Evolutionary conservation across 179 eudicot genomes (phyloP).

Genomic region (Spergularia azorica): DNA sequence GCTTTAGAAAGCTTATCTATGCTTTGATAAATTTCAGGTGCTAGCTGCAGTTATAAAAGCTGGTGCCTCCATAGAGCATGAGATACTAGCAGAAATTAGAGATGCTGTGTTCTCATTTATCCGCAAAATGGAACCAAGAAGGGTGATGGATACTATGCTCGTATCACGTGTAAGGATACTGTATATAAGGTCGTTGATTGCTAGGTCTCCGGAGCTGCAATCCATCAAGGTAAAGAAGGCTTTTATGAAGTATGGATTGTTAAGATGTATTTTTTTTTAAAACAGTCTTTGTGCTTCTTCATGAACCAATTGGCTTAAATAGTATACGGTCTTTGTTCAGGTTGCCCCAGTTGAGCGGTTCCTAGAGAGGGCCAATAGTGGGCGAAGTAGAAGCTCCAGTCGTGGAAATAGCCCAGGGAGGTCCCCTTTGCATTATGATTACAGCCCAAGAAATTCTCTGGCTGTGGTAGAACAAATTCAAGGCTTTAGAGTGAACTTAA

Average conservation of each 20-base stretch:
- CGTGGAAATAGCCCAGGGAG: slow-evolving; percentile 95
- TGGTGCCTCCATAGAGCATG: slow-evolving; percentile 99
- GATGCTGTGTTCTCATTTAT: slow-evolving; percentile 96
- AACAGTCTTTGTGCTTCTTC: not conserved
- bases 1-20: not conserved
- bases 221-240: slow-evolving; percentile 68
- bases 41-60: slow-evolving; percentile 99
- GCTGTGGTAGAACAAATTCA: slow-evolving; percentile 72
- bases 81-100: slow-evolving; percentile 96
- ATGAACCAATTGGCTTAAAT: slow-evolving; percentile 2
- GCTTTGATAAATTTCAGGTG: slow-evolving; percentile 46
- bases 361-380: slow-evolving; percentile 75
- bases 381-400: slow-evolving; percentile 96
- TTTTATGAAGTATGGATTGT: not conserved
- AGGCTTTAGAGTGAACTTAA: slow-evolving; percentile 84
- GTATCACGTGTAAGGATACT: slow-evolving; percentile 97
- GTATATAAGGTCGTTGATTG: slow-evolving; percentile 92
- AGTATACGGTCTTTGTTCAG: slow-evolving; percentile 36
- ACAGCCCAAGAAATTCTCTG: slow-evolving; percentile 50
- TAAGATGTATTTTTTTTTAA: not conserved
- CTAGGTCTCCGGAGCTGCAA: slow-evolving; percentile 95
- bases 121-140: slow-evolving; percentile 95
- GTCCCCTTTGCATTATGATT: slow-evolving; percentile 77
- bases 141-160: slow-evolving; percentile 99
- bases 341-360: slow-evolving; percentile 88